Conservation (phyloP, 306 rosid species). For the Gillenia trifoliata region DNA sequence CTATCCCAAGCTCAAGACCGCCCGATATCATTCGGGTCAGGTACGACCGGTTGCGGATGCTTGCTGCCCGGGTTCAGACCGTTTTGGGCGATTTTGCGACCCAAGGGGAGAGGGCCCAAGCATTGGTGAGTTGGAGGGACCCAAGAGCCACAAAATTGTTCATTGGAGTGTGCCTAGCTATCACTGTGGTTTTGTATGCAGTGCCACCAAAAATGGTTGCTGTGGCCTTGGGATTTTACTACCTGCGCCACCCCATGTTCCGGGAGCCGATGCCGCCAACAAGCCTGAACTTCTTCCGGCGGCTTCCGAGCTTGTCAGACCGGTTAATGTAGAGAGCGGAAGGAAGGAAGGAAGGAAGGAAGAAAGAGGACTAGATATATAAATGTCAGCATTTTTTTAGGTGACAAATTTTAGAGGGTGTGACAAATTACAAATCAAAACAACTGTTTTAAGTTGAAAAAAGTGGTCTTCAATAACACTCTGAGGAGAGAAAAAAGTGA, state of each 20-base stretch:
- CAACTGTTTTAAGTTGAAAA: constrained; percentile 39
- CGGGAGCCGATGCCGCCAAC: constrained; percentile 49
- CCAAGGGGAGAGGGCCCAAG: constrained; percentile 88
- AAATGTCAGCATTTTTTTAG: constrained; percentile 16
- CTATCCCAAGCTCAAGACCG: constrained; percentile 80
- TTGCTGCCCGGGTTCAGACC: constrained; percentile 83
- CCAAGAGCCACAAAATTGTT: constrained; percentile 74
- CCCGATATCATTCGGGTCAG: constrained; percentile 55
- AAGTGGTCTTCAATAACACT: constrained; percentile 28
- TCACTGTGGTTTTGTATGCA: constrained; percentile 33
- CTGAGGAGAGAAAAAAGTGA: constrained; percentile 34
- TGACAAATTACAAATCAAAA: constrained; percentile 9
- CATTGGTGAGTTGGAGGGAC: constrained; percentile 89
- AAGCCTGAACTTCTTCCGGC: constrained; percentile 47
- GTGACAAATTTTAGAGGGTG: constrained; percentile 20
- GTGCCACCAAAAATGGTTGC: constrained; percentile 78
- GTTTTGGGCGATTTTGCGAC: constrained; percentile 95
- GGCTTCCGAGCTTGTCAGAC: constrained; percentile 85
- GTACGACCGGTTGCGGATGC: constrained; percentile 75
- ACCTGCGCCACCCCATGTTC: constrained; percentile 60
- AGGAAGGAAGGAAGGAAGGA: not conserved
- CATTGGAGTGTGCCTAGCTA: constrained; percentile 39
- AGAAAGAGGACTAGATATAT: no score
- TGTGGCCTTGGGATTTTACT: constrained; percentile 77
- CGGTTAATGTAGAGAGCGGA: constrained; percentile 58